These are phyloP conservation scores for Starmera dryadoides DNA, from an alignment of 805 yeast species.

Conservation along the genomic window DNA sequence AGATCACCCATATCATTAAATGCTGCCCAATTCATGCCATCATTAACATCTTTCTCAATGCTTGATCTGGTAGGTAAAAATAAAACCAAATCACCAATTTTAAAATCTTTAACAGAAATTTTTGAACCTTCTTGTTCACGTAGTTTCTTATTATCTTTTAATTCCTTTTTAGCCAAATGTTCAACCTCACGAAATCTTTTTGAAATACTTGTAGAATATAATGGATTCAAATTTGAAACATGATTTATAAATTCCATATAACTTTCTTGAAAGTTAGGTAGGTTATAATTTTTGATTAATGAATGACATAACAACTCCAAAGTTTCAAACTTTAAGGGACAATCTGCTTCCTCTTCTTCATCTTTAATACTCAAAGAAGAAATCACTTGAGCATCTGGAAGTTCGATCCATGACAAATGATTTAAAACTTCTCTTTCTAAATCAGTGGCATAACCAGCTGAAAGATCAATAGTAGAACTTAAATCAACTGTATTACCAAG, in stretches of 20 bases:
- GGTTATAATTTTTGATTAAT: slow-evolving; percentile 14
- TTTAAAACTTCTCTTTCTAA: slow-evolving; percentile 29
- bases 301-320: slow-evolving; percentile 11
- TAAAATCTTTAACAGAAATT: slow-evolving; percentile 62
- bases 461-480: slow-evolving; percentile 28
- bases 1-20: slow-evolving; percentile 82
- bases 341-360: slow-evolving; percentile 1
- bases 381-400: slow-evolving; percentile 17
- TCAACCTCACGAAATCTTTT: slow-evolving; percentile 87
- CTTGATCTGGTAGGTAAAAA: slow-evolving; percentile 62
- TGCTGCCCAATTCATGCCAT: slow-evolving; percentile 65
- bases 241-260: slow-evolving; percentile 15
- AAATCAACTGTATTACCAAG: slow-evolving; percentile 28
- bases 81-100: slow-evolving; percentile 68
- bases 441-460: slow-evolving; percentile 31
- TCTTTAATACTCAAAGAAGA: background rate
- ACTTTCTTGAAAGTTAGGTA: slow-evolving; percentile 17
- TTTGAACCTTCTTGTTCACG: slow-evolving; percentile 43
- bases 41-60: slow-evolving; percentile 6
- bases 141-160: slow-evolving; percentile 57
- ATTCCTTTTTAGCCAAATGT: slow-evolving; percentile 75
- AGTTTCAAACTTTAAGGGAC: background rate
- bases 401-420: slow-evolving; percentile 41
- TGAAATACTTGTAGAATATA: slow-evolving; percentile 39
- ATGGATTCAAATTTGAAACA: slow-evolving; percentile 20